Evolutionary conservation across 2,329 filamentous ascomycete species (phyloP).

Genomic region (Colletotrichum sp.): DNA sequence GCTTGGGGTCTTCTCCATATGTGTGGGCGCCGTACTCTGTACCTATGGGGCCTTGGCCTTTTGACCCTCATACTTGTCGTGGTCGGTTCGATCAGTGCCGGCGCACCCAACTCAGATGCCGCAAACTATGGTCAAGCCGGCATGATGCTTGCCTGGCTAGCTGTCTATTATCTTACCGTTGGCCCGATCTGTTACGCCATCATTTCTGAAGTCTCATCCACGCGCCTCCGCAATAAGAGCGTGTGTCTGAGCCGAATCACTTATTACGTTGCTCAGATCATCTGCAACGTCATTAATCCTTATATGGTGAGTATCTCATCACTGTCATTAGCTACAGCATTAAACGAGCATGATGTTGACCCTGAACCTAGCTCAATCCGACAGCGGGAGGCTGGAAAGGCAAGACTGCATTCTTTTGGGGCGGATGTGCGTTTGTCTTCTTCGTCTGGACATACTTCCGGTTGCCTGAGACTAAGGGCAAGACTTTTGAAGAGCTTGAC

Average conservation of each 20-base stretch:
- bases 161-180: slow-evolving; percentile 45
- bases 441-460: slow-evolving; percentile 38
- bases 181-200: slow-evolving; percentile 48
- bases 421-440: slow-evolving; percentile 15
- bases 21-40: slow-evolving; percentile 47
- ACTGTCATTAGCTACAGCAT: background rate
- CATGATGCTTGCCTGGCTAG: slow-evolving; percentile 48
- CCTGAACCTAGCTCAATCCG: slow-evolving; percentile 28
- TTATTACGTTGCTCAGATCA: background rate
- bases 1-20: slow-evolving; percentile 47
- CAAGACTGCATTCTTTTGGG: slow-evolving; percentile 38
- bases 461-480: slow-evolving; percentile 35
- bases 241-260: background rate
- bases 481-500: slow-evolving; percentile 38
- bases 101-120: slow-evolving; percentile 34
- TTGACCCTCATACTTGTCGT: slow-evolving; percentile 42
- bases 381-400: slow-evolving; percentile 38
- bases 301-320: slow-evolving; percentile 19
- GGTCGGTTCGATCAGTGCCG: slow-evolving; percentile 47
- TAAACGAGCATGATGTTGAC: accelerated
- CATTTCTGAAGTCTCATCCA: background rate
- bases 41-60: slow-evolving; percentile 39
- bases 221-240: background rate
- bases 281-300: background rate
- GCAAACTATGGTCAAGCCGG: slow-evolving; percentile 43